Evolutionary conservation across 208 protist genomes (phyloP), one percentile per base, ranked within the genome.

Genomic region (Trypanosoma lewisi): DNA sequence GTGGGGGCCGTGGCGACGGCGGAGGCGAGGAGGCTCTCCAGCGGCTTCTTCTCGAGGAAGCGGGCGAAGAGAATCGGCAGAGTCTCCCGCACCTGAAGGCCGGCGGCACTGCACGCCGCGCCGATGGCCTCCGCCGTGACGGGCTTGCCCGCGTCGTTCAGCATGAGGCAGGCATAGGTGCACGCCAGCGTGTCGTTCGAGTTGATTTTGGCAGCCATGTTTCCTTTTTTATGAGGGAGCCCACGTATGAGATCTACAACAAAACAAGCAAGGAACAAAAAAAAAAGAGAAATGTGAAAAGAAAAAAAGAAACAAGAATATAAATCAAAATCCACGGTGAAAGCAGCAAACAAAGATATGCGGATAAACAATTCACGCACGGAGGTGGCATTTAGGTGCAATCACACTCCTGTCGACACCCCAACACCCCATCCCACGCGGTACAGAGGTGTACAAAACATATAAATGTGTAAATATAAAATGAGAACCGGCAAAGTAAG

Each of bases 111-210:
- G 67, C 82, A 67, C 30, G 79, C 86, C 9, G 74, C 67, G 37
- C 64, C 48, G 69, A 95, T 89, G 80, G 81, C 86, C 58, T 93
- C 85, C 19, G 89, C 79, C 47, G 80, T 86, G 70, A 80, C 50
- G 42, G 89, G 75, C 28, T 82, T 47, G 51, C 85, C 86, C 34
- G 85, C 85, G 57, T 92, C 85, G 78, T 62, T 74, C 53, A 93
- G 79, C 69, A 93, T 73, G 30, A 93, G 77, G 55, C 76, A 79
- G 23, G 89, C 85, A 67, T 95, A 95, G 17, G 84, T 91, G 78
- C 87, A 94, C 19, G 87, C 87, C 34, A 94, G 82, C 44, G 87
- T 80, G 63, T 94, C 73, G 51, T 50, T 78, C 19, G 79, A 55
- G 64, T 94, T 61, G 27, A 63, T 77, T 27, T 55, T 49, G 50